Evolutionary conservation across 768 basidiomycete genomes (phyloP).

Genomic region (Russula sp.): DNA sequence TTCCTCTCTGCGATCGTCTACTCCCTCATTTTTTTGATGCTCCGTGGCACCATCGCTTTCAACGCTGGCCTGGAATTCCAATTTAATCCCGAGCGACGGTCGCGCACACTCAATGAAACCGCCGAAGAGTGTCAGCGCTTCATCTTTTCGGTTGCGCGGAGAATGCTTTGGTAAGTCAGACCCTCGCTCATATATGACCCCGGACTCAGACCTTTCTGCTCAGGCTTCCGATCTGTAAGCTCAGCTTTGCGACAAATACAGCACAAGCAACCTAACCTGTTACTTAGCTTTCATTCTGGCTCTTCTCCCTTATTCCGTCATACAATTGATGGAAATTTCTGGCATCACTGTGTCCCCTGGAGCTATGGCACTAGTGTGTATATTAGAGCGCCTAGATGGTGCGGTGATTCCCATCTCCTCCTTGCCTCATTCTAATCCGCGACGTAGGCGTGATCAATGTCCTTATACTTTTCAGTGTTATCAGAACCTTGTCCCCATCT

Average conservation of each 20-base stretch:
- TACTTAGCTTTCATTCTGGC: conserved; percentile 60
- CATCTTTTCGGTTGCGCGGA: conserved; percentile 57
- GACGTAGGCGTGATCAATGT: conserved; percentile 60
- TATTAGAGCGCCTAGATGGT: conserved; percentile 24
- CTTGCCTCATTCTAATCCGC: conserved; percentile 17
- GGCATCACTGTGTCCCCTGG: conserved; percentile 49
- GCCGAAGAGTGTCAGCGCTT: conserved; percentile 57
- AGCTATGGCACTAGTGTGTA: conserved; percentile 48
- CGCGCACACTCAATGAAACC: conserved; percentile 34
- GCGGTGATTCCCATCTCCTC: conserved; percentile 41
- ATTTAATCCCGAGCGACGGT: conserved; percentile 48
- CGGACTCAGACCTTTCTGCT: conserved; percentile 13
- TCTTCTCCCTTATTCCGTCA: conserved; percentile 57
- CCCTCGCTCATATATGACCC: neutral
- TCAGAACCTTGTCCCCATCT: conserved; percentile 56
- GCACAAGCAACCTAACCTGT: conserved; percentile 14
- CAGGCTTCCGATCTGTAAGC: conserved; percentile 62
- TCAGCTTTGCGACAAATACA: neutral
- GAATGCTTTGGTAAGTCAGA: conserved; percentile 63
- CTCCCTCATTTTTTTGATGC: conserved; percentile 57
- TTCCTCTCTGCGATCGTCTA: conserved; percentile 56
- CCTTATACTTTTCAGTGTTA: conserved; percentile 62
- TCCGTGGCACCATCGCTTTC: conserved; percentile 55
- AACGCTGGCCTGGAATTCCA: conserved; percentile 51
- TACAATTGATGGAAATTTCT: conserved; percentile 47